Evolutionary conservation across 306 rosid genomes (phyloP), one percentile per base, ranked within the genome.

Genomic region (Inga laurina): DNA sequence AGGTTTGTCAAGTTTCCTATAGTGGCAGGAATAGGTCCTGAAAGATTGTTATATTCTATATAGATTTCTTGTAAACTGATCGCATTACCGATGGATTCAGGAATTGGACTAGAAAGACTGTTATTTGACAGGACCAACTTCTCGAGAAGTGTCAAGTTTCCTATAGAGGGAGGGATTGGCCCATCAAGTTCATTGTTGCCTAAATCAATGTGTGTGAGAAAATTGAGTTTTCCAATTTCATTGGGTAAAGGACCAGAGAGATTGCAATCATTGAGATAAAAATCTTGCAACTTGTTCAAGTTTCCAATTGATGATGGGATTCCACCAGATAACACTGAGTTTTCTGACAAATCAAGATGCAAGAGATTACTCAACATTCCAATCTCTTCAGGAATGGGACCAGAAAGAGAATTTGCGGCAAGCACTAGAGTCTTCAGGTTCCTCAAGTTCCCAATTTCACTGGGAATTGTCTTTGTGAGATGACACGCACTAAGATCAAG

Each of bases 1-100:
- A 71, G 75, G 5, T 22, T 71, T 71, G 75, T 71, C 54, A 71
- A 71, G 13, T 71, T 71, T 43, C 75, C 75, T 43, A 71, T 44
- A 15, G 75, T 43, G 54, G 75, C n/a, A n/a, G 54, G 75, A 71
- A 71, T 44, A 10, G 54, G 11, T n/a, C 75, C 75, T n/a, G 56
- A 71, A 41, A 70, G 16, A 19, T 21, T n/a, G n/a, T n/a, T n/a
- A n/a, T n/a, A n/a, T n/a, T n/a, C n/a, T n/a, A n/a, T n/a, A n/a
- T n/a, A n/a, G 73, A 68, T 10, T 7, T 0, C 0, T 2, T 1
- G 1, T 3, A 68, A 37, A 68, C 9, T 37, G 46, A 68, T 21
- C 73, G 37, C 13, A 24, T 68, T 37, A 0, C 73, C 73, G 19
- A 68, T 68, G 46, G 73, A 37, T 16, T 10, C 7, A 34, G 73